Evolutionary conservation across 1,284 basidiomycete species (phyloP).

Genomic region (Butyriboletus appendiculatus): DNA sequence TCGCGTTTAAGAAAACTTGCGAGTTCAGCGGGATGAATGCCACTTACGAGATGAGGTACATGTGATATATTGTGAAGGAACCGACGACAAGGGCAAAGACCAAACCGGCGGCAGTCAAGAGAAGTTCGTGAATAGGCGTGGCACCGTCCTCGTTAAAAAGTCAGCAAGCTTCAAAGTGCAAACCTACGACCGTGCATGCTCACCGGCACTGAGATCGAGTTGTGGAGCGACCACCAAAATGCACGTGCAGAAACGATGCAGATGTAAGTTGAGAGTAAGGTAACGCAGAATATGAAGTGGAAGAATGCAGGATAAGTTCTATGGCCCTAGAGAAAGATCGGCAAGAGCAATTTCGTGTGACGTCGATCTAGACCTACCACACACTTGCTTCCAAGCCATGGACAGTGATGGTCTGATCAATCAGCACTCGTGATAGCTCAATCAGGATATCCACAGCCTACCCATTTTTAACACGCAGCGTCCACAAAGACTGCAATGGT

Average conservation of each 20-base stretch:
- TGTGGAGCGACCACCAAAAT: slow-evolving; percentile 66
- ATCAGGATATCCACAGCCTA: slow-evolving; percentile 35
- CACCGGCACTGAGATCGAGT: slow-evolving; percentile 56
- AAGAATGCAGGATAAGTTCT: slow-evolving; percentile 86
- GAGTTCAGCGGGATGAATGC: neutral
- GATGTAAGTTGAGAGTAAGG: slow-evolving; percentile 66
- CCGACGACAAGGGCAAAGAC: slow-evolving; percentile 73
- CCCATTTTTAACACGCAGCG: slow-evolving; percentile 88
- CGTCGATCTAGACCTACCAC: slow-evolving; percentile 51
- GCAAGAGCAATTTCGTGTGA: slow-evolving; percentile 1
- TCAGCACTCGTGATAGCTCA: slow-evolving; percentile 13
- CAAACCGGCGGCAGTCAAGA: slow-evolving; percentile 61
- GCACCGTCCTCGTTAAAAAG: slow-evolving; percentile 49
- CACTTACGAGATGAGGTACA: slow-evolving; percentile 77
- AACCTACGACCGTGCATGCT: slow-evolving; percentile 27
- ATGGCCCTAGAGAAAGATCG: slow-evolving; percentile 57
- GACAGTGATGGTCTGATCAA: slow-evolving; percentile 81
- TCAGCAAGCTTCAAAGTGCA: slow-evolving; percentile 7
- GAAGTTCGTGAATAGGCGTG: slow-evolving; percentile 72
- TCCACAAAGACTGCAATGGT: slow-evolving; percentile 79
- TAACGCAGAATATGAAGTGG: slow-evolving; percentile 74
- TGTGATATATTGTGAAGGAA: slow-evolving; percentile 76
- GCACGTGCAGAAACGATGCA: slow-evolving; percentile 56
- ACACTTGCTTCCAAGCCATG: slow-evolving; percentile 81
- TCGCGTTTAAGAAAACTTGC: neutral